These are phyloP conservation scores for Cornus florida DNA, from an alignment of 148 eudicot genomes.

Conservation along the genomic window DNA sequence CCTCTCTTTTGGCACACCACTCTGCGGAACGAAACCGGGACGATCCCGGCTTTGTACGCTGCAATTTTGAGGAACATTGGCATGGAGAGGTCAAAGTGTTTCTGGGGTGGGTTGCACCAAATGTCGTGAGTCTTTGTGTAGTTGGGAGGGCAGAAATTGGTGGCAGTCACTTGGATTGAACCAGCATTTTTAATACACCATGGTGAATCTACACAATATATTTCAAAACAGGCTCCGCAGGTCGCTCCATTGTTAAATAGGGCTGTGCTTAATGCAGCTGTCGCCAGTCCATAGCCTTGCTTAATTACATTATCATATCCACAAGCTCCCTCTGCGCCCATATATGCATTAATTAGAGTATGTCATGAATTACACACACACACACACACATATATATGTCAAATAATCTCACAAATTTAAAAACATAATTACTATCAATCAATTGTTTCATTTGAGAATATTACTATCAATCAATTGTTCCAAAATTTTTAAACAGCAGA, in stretches of 20 bases:
- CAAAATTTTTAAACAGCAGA: too few species aligned
- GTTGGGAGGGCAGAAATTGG: conserved; percentile 46
- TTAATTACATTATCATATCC: conserved; percentile 28
- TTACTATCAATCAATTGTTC: too few species aligned
- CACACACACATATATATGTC: too few species aligned
- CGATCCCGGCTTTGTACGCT: conserved; percentile 38
- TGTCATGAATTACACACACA: too few species aligned
- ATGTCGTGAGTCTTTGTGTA: conserved; percentile 24
- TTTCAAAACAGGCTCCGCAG: conserved; percentile 14
- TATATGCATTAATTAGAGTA: too few species aligned
- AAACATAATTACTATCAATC: too few species aligned
- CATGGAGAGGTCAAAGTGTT: conserved; percentile 35
- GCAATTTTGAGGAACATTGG: conserved; percentile 44
- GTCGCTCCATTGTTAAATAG: too few species aligned
- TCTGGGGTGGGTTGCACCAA: conserved; percentile 45
- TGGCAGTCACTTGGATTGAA: conserved; percentile 21
- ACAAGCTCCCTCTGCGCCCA: conserved; percentile 43
- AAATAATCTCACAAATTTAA: too few species aligned
- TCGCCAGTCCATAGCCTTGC: too few species aligned
- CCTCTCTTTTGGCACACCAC: conserved; percentile 33
- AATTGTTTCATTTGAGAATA: too few species aligned
- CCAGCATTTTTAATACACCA: conserved; percentile 28
- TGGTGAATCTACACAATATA: conserved; percentile 25
- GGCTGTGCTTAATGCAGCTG: too few species aligned
- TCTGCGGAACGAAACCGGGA: conserved; percentile 32